Evolutionary conservation across 2,329 filamentous ascomycete genomes (phyloP), one percentile per base, ranked within the genome.

Genomic region (Juglanconis oblonga): DNA sequence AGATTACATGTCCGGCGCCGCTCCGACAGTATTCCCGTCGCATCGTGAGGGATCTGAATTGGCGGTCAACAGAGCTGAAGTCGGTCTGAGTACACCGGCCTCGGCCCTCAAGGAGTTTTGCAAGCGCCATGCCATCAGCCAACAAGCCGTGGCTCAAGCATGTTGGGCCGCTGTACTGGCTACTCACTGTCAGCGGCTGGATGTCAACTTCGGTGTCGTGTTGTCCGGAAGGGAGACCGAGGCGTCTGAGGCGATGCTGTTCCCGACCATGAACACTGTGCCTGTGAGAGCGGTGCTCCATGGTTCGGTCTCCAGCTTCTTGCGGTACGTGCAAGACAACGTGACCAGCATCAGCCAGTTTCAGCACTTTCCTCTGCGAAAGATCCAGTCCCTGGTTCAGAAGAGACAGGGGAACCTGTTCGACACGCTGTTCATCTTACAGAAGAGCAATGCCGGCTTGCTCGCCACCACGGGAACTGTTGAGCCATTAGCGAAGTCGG

Each of bases 251-350:
- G 73, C 83, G 32, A 73, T 94, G 11, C 80, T 93, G 69, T 97
- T 97, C 67, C 94, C 93, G 0, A 91, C 90, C 0, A 97, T 97
- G 90, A 97, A 96, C 69, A 97, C 93, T 0, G 87, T 97, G 0
- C 84, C 89, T 0, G 79, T 96, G 7, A 82, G 92, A 10, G 83
- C 83, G 1, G 80, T 93, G 3, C 71, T 97, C 2, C 89, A 95
- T 66, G 91, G 91, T 1, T 86, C 81, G 0, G 75, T 83, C 0
- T 64, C 72, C 0, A 81, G 87, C 0, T 87, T 96, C 74, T 74
- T 97, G 33, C 79, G 77, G 11, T 90, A 93, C 68, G 80, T 92
- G 64, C 92, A 97, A 68, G 82, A 87, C 2, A 88, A 84, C 62
- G 83, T 90, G 72, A 78, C 81, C 1, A 81, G 81, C 31, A 82